Base-by-base conservation (phyloP, 2,329 filamentous ascomycete genomes). In the Albophoma yamanashiensis region DNA sequence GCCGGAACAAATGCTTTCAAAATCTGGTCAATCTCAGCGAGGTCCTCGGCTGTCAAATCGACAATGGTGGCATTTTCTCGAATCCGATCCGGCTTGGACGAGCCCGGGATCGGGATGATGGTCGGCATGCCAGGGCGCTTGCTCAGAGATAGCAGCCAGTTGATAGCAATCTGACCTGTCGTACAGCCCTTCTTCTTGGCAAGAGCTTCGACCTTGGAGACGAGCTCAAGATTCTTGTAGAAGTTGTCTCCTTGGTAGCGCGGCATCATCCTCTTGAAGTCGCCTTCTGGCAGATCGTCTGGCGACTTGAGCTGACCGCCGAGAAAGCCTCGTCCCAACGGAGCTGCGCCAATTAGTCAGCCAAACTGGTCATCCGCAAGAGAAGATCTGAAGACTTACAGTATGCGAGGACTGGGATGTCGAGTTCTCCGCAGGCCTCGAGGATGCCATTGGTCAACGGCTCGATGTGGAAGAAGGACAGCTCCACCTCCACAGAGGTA, bases 381-480 rank as follows among this genome's bases (percentile, higher is more conserved):
- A 67, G 5, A 25, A 2, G 39, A 53, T 57, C 20, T 4, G 22
- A 12, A 20, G 11, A 70, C 74, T 67, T 69, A 77, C 75, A 87
- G 73, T 91, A 92, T 0, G 87, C 88, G 42, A 91, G 73, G 56
- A 92, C 75, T 0, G 88, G 86, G 62, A 93, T 91, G 55, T 78
- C 75, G 55, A 88, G 72, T 68, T 92, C 79, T 0, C 76, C 79
- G 67, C 84, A 88, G 0, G 82, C 78, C 2, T 75, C 76, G 3
- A 78, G 77, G 42, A 85, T 72, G 2, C 82, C 81, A 64, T 83
- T 82, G 27, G 68, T 70, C 34, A 82, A 71, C 31, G 78, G 74
- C 20, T 83, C 79, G 0, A 76, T 76, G 12, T 71, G 67, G 67
- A 77, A 82, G 61, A 83, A 71, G 62, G 77, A 81, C 58, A 83